A percentile compares a stretch with the other conserved stretches of the same genome.
Conservation (phyloP, 208 protist species). For the Trypanosomatidae sp. region DNA sequence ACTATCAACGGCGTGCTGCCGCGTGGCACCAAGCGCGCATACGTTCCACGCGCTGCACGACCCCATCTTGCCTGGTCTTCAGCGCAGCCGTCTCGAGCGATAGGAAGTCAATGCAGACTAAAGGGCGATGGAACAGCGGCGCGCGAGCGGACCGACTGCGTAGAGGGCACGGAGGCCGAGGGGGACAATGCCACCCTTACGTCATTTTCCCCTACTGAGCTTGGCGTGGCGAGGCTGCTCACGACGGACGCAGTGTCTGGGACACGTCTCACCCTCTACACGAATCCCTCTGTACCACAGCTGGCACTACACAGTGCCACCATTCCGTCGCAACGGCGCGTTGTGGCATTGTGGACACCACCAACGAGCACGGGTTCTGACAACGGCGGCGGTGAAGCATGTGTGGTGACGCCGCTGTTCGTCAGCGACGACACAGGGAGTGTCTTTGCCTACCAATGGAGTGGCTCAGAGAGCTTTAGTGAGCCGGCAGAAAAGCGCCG, state of each 20-base stretch:
- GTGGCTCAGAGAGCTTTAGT: not conserved
- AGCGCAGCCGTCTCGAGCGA: not conserved
- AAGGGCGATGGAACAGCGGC: conserved; percentile 29
- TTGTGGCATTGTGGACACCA: conserved; percentile 23
- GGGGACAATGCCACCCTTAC: conserved; percentile 7
- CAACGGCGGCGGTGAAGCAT: not conserved
- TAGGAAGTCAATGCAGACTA: conserved; percentile 22
- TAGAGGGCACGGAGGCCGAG: conserved; percentile 18
- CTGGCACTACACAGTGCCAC: conserved; percentile 7
- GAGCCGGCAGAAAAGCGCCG: conserved; percentile 4
- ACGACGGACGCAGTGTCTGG: conserved; percentile 41
- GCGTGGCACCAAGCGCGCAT: conserved; percentile 29
- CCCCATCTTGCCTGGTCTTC: conserved; percentile 47
- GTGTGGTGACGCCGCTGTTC: conserved; percentile 7
- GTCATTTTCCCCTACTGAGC: not conserved
- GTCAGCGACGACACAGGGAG: conserved; percentile 39
- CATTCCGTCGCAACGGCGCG: conserved; percentile 29
- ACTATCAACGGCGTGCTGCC: conserved; percentile 31
- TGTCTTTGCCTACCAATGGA: conserved; percentile 25
- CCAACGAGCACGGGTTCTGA: not conserved
- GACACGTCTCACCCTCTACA: conserved; percentile 22
- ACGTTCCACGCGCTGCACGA: conserved; percentile 43
- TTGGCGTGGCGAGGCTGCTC: conserved; percentile 26
- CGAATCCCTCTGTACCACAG: conserved; percentile 1
- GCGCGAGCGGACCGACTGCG: conserved; percentile 6